Evolutionary conservation across 768 basidiomycete species (phyloP).

Genomic region (Jaapia argillacea): DNA sequence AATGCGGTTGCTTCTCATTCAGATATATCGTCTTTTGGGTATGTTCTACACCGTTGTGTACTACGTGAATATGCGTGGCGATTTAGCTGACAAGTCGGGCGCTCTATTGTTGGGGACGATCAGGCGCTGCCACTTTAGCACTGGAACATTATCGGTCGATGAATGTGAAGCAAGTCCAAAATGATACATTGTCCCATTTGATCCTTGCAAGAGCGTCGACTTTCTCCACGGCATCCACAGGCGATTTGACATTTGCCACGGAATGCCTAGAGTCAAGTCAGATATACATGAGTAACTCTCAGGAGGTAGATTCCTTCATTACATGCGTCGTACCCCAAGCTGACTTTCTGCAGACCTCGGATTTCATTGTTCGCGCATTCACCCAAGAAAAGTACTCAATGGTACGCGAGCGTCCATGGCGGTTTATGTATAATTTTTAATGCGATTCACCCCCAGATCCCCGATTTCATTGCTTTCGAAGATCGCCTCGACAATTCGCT

Average conservation of each 20-base stretch:
- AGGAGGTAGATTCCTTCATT: slow-evolving; percentile 43
- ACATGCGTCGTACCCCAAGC: slow-evolving; percentile 1
- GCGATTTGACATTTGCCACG: slow-evolving; percentile 65
- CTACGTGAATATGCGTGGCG: too few relatives aligned
- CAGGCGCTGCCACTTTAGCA: slow-evolving; percentile 65
- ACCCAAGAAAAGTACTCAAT: slow-evolving; percentile 76
- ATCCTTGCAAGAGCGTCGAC: slow-evolving; percentile 68
- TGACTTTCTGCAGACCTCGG: slow-evolving; percentile 45
- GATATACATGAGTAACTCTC: slow-evolving; percentile 71
- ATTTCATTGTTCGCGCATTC: slow-evolving; percentile 75
- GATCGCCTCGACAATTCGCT: slow-evolving; percentile 76
- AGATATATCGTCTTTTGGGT: slow-evolving; percentile 80
- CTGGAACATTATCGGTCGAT: slow-evolving; percentile 72
- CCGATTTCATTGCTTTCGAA: slow-evolving; percentile 78
- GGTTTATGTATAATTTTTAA: not conserved
- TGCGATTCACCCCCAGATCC: slow-evolving; percentile 39
- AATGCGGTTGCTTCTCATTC: slow-evolving; percentile 64
- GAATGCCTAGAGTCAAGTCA: slow-evolving; percentile 77
- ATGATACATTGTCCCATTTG: slow-evolving; percentile 83
- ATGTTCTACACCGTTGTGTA: slow-evolving; percentile 8
- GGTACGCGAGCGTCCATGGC: slow-evolving; percentile 23
- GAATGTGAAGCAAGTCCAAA: slow-evolving; percentile 77
- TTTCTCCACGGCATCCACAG: slow-evolving; percentile 67
- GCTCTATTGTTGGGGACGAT: not conserved
- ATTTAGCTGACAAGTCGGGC: not conserved